Evolutionary conservation across 192 early-diverging fungal species (phyloP).

Genomic region (Linnemannia schmuckeri): DNA sequence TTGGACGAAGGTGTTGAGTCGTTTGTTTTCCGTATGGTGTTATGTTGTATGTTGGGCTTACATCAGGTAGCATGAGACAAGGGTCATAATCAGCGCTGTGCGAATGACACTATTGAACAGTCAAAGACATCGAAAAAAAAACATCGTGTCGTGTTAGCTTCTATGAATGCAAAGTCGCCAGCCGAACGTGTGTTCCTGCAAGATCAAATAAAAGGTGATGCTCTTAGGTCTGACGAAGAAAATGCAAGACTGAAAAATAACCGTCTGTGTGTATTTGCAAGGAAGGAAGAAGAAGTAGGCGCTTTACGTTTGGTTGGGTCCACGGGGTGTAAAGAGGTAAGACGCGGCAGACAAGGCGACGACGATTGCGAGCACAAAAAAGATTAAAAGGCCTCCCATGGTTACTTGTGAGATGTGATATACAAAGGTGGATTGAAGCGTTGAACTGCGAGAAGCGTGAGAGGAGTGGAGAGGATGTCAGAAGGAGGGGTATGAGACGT

Average conservation of each 20-base stretch:
- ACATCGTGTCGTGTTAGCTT: background rate
- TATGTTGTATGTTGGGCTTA: conserved; percentile 50
- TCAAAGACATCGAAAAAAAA: background rate
- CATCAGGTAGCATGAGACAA: conserved; percentile 73
- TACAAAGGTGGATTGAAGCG: background rate
- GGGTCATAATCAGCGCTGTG: conserved; percentile 69
- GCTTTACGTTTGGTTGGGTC: conserved; percentile 73
- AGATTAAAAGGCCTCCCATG: conserved; percentile 68
- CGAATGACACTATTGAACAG: conserved; percentile 61
- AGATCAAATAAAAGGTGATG: too few relatives aligned
- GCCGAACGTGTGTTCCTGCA: too few relatives aligned
- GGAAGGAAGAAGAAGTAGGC: background rate
- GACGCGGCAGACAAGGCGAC: conserved; percentile 59
- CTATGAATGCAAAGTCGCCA: too few relatives aligned
- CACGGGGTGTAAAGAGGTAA: conserved; percentile 67
- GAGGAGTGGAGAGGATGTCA: background rate
- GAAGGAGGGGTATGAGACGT: background rate
- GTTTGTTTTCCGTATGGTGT: too few relatives aligned
- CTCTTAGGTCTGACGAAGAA: too few relatives aligned
- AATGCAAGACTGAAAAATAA: background rate
- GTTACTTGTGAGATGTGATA: background rate
- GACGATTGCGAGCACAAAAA: conserved; percentile 66
- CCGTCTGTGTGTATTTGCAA: background rate
- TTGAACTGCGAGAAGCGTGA: background rate
- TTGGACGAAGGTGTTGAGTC: background rate